These are phyloP conservation scores for Carnegiea gigantea DNA, from an alignment of 179 eudicot species.

Conservation along the genomic window DNA sequence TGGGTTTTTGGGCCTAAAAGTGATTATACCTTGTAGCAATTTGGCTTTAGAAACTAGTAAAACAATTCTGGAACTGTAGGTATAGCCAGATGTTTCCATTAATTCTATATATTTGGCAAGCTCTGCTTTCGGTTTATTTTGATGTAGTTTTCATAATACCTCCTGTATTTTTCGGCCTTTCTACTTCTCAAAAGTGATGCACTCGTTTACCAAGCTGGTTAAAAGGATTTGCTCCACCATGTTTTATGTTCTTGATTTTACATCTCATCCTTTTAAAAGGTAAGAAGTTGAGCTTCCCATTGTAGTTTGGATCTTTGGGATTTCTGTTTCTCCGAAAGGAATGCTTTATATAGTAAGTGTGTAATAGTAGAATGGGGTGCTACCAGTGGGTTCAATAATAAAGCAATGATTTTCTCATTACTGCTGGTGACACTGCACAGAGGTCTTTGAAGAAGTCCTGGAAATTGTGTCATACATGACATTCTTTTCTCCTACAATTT, in stretches of 20 bases:
- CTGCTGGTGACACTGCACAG: constrained; percentile 41
- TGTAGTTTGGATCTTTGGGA: not conserved
- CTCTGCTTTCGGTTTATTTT: not conserved
- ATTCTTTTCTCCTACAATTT: constrained; percentile 86
- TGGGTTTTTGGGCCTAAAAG: not conserved
- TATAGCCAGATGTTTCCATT: not conserved
- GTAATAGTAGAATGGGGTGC: not conserved
- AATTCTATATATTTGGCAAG: not conserved
- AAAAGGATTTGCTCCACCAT: not conserved
- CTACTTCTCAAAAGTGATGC: not conserved
- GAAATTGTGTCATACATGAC: constrained; percentile 99
- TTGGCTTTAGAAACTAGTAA: not conserved
- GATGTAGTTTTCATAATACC: not conserved
- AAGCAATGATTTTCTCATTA: not conserved
- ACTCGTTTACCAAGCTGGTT: not conserved
- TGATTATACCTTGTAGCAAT: not conserved
- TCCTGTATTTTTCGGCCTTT: not conserved
- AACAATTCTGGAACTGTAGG: not conserved
- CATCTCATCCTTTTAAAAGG: not conserved
- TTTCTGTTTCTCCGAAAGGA: not conserved
- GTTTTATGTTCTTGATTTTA: not conserved
- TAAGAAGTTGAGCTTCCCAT: not conserved
- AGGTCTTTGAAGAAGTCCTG: constrained; percentile 97
- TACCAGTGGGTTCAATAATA: not conserved
- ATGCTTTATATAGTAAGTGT: not conserved